These are phyloP conservation scores for Trametes hirsuta DNA, from an alignment of 1,284 basidiomycete species.

Conservation along the genomic window DNA sequence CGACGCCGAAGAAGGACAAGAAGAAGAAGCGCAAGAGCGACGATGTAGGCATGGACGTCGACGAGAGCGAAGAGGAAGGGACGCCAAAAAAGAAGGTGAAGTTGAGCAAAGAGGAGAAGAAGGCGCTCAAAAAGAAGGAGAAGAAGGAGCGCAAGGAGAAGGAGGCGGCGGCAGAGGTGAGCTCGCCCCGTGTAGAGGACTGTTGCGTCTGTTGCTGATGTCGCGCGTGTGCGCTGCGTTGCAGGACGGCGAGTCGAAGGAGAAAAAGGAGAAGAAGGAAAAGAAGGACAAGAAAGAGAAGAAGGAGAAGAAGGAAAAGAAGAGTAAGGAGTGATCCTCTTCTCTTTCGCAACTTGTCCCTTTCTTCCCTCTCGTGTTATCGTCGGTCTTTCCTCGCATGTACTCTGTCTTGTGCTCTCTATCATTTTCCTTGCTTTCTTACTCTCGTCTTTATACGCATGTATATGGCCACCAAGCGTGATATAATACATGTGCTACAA, in stretches of 20 bases:
- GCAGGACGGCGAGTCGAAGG: constrained; percentile 36
- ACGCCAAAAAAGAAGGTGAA: constrained; percentile 72
- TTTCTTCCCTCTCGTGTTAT: constrained; percentile 1
- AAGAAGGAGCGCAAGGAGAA: constrained; percentile 61
- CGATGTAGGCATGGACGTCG: constrained; percentile 65
- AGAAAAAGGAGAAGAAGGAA: constrained; percentile 35
- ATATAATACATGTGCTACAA: constrained; percentile 11
- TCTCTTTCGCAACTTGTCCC: not conserved
- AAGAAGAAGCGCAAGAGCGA: constrained; percentile 64
- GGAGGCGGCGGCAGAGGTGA: constrained; percentile 41
- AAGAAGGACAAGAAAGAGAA: constrained; percentile 33
- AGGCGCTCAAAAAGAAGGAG: constrained; percentile 65
- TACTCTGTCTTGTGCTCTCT: constrained; percentile 25
- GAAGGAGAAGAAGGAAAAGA: constrained; percentile 48
- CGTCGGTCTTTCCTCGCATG: constrained; percentile 15
- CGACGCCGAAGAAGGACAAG: constrained; percentile 55
- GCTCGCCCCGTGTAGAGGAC: constrained; percentile 3
- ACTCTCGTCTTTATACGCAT: constrained; percentile 1
- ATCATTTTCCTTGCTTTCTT: constrained; percentile 6
- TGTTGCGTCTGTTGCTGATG: constrained; percentile 18
- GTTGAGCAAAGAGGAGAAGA: constrained; percentile 65
- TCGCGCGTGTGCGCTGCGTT: not conserved
- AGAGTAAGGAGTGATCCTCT: constrained; percentile 44
- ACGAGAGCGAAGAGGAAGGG: constrained; percentile 46
- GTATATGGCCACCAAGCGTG: not conserved